These are phyloP conservation scores for Microsporum audouinii DNA, from an alignment of 2,329 filamentous ascomycete species.

Conservation along the genomic window DNA sequence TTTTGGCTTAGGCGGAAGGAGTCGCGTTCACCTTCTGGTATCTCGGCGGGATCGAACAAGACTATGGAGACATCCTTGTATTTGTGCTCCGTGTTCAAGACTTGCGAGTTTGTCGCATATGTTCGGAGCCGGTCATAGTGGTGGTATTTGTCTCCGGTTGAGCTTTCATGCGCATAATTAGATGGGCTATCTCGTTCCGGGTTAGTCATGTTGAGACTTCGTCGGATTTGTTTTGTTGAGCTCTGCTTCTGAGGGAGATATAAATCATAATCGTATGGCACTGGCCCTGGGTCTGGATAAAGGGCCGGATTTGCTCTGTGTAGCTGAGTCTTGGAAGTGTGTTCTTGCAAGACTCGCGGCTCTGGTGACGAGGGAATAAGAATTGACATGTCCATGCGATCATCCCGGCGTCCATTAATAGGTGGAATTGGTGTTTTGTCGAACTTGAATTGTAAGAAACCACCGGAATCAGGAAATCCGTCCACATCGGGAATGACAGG, in stretches of 20 bases:
- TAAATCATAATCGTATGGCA: slow-evolving; percentile 49
- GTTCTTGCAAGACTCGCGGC: slow-evolving; percentile 38
- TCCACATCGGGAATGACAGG: slow-evolving; percentile 51
- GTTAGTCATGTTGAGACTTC: slow-evolving; percentile 44
- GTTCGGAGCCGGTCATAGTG: slow-evolving; percentile 47
- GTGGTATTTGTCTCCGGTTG: slow-evolving; percentile 38
- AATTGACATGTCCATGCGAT: slow-evolving; percentile 48
- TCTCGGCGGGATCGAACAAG: slow-evolving; percentile 41
- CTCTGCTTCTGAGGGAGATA: slow-evolving; percentile 43
- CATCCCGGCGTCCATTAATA: slow-evolving; percentile 41
- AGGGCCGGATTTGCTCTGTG: slow-evolving; percentile 40
- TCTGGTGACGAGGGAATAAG: slow-evolving; percentile 43
- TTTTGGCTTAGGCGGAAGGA: slow-evolving; percentile 29
- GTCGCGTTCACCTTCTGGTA: slow-evolving; percentile 12
- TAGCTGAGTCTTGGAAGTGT: slow-evolving; percentile 38
- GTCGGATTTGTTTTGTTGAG: slow-evolving; percentile 41
- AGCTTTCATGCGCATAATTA: slow-evolving; percentile 37
- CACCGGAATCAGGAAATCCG: slow-evolving; percentile 47
- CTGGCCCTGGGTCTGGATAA: slow-evolving; percentile 42
- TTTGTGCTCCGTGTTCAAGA: slow-evolving; percentile 39
- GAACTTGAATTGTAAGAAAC: slow-evolving; percentile 52
- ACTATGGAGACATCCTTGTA: slow-evolving; percentile 49
- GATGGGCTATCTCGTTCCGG: slow-evolving; percentile 43
- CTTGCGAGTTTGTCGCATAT: slow-evolving; percentile 49
- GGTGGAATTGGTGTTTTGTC: slow-evolving; percentile 46